Evolutionary conservation across 805 yeast species (phyloP).

Genomic region (Nakazawaea pomicola): DNA sequence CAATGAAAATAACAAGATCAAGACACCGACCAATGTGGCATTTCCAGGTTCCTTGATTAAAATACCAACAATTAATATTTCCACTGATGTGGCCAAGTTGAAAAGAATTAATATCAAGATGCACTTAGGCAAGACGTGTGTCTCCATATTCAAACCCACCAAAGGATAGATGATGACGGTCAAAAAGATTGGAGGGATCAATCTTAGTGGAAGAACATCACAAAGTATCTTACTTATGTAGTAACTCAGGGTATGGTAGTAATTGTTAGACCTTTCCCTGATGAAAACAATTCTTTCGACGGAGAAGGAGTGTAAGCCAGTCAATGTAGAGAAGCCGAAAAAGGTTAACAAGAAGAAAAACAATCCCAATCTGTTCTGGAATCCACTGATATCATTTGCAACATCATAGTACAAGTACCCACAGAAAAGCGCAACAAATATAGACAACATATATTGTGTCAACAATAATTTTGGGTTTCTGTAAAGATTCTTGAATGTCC

Average conservation of each 20-base stretch:
- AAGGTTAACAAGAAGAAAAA: constrained; percentile 88
- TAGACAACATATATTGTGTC: constrained; percentile 76
- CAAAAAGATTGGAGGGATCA: constrained; percentile 86
- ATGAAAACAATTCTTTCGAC: constrained; percentile 84
- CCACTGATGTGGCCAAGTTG: constrained; percentile 81
- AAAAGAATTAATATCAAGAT: constrained; percentile 69
- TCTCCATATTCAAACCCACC: constrained; percentile 79
- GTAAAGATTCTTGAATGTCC: constrained; percentile 89
- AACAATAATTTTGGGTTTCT: constrained; percentile 86
- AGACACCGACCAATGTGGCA: constrained; percentile 83
- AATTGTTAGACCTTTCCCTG: constrained; percentile 91
- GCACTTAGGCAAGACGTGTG: constrained; percentile 67
- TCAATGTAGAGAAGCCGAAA: constrained; percentile 90
- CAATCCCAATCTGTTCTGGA: constrained; percentile 90
- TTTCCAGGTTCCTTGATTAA: constrained; percentile 85
- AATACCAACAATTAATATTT: constrained; percentile 84
- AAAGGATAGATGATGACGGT: constrained; percentile 82
- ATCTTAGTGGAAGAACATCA: constrained; percentile 87
- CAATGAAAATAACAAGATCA: constrained; percentile 77
- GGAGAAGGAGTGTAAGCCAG: constrained; percentile 86
- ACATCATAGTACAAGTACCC: constrained; percentile 83
- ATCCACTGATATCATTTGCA: constrained; percentile 87
- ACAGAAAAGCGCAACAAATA: constrained; percentile 75
- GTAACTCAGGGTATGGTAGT: constrained; percentile 84
- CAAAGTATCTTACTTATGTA: constrained; percentile 81